phyloP scores from a whole-genome alignment of 108 stramenopile genomes.

The Fragilaria crotonensis region DNA sequence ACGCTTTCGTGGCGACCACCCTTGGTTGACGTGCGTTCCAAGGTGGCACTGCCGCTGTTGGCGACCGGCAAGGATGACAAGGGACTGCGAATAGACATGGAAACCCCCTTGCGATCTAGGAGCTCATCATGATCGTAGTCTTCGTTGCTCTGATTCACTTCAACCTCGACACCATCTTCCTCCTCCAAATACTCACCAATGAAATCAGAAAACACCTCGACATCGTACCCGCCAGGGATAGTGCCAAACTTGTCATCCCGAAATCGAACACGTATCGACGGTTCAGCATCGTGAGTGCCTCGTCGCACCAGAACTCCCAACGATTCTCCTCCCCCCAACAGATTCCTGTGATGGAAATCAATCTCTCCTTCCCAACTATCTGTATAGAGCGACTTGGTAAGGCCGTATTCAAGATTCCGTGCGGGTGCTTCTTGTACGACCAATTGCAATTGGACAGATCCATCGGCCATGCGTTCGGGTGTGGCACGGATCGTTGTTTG shows the following conservation, averaged over 20 bases:
- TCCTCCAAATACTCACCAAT: slow-evolving; percentile 32
- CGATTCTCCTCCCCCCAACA: slow-evolving; percentile 77
- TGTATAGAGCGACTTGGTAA: slow-evolving; percentile 70
- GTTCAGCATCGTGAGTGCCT: slow-evolving; percentile 53
- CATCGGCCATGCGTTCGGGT: slow-evolving; percentile 35
- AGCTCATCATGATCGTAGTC: slow-evolving; percentile 22
- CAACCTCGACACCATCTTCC: background rate
- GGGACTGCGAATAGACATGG: slow-evolving; percentile 37
- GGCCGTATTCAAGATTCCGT: slow-evolving; percentile 73
- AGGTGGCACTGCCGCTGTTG: slow-evolving; percentile 33
- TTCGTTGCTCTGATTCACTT: background rate
- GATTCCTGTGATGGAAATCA: slow-evolving; percentile 63
- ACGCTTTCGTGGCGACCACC: slow-evolving; percentile 39
- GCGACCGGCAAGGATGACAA: slow-evolving; percentile 14
- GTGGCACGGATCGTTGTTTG: slow-evolving; percentile 16
- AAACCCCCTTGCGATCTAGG: slow-evolving; percentile 30
- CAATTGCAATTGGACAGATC: slow-evolving; percentile 61
- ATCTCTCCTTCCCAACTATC: slow-evolving; percentile 73
- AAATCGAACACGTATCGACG: slow-evolving; percentile 29
- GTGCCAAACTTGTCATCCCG: slow-evolving; percentile 53
- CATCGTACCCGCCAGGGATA: slow-evolving; percentile 50
- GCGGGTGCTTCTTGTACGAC: slow-evolving; percentile 64
- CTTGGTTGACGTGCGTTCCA: slow-evolving; percentile 46
- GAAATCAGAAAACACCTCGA: slow-evolving; percentile 66
- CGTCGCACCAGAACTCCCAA: slow-evolving; percentile 54